Conservation (phyloP, 306 rosid species). For the Cercis canadensis region DNA sequence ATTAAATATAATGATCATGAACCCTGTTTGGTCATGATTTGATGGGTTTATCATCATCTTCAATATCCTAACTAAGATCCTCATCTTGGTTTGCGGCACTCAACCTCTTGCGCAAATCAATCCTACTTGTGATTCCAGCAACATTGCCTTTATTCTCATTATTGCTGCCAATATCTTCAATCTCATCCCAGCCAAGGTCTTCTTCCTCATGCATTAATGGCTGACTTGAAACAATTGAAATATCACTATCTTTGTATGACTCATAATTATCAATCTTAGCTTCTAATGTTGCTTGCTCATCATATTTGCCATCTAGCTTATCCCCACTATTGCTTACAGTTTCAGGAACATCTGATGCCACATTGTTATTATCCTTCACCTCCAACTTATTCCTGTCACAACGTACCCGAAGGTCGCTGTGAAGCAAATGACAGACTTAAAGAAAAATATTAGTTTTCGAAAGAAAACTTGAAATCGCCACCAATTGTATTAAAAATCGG, state of each 20-base stretch:
- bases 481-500: too few relatives aligned
- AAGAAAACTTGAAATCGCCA: too few relatives aligned
- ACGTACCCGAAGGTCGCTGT: too few relatives aligned
- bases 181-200: conserved; percentile 88
- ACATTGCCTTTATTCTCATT: conserved; percentile 63
- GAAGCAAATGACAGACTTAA: too few relatives aligned
- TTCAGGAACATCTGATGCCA: conserved; percentile 34
- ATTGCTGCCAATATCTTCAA: conserved; percentile 74
- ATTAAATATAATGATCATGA: conserved; percentile 18
- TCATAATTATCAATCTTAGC: conserved; percentile 57
- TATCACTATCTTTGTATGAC: conserved; percentile 81
- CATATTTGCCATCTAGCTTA: conserved; percentile 43
- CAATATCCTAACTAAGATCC: conserved; percentile 90
- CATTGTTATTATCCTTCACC: too few relatives aligned
- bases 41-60: conserved; percentile 61
- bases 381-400: too few relatives aligned
- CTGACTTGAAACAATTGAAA: conserved; percentile 85
- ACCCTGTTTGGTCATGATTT: conserved; percentile 55
- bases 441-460: too few relatives aligned
- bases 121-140: conserved; percentile 42
- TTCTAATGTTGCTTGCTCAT: conserved; percentile 48
- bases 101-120: conserved; percentile 65
- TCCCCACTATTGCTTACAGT: conserved; percentile 42
- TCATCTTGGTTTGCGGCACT: conserved; percentile 67
- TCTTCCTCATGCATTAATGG: conserved; percentile 77